Percentiles rank a stretch among this genome's conserved stretches.
Evolutionary conservation across 2,329 filamentous ascomycete genomes (phyloP).

Genomic region (Venturia carpophila): DNA sequence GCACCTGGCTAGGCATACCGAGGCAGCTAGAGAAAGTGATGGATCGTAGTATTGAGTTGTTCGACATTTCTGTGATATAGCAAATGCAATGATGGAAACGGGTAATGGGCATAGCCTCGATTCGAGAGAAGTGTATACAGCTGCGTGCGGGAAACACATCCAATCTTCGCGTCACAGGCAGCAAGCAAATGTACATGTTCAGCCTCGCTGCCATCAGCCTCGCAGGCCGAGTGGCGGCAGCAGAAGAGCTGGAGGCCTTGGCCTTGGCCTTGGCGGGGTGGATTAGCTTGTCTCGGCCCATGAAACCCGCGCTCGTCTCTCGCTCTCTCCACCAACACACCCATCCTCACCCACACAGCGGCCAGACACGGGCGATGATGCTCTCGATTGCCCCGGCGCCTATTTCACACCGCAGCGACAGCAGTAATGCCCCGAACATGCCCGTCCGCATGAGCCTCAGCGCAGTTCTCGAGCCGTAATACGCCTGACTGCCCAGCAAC

Average conservation of each 20-base stretch:
- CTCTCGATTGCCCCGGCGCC: conserved; percentile 1
- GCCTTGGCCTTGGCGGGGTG: neutral
- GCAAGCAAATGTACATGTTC: neutral
- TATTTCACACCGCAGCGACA: conserved; percentile 3
- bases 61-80: no score
- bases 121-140: no score
- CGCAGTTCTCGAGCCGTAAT: neutral
- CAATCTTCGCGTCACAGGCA: neutral
- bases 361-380: neutral
- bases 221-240: neutral
- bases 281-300: neutral
- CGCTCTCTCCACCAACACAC: conserved; percentile 1
- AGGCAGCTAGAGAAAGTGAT: no score
- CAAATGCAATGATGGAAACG: no score
- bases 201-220: neutral
- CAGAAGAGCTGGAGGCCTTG: no score
- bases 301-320: neutral
- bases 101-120: no score
- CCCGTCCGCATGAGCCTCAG: conserved; percentile 4
- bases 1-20: neutral
- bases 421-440: conserved; percentile 1
- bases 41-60: no score
- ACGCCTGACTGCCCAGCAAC: neutral
- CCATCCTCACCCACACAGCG: neutral
- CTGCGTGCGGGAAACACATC: no score